Percentiles rank a stretch among this genome's conserved stretches.
These are phyloP conservation scores for Aspergillus incahuasiensis DNA, from an alignment of 495 filamentous ascomycete genomes.

Conservation along the genomic window DNA sequence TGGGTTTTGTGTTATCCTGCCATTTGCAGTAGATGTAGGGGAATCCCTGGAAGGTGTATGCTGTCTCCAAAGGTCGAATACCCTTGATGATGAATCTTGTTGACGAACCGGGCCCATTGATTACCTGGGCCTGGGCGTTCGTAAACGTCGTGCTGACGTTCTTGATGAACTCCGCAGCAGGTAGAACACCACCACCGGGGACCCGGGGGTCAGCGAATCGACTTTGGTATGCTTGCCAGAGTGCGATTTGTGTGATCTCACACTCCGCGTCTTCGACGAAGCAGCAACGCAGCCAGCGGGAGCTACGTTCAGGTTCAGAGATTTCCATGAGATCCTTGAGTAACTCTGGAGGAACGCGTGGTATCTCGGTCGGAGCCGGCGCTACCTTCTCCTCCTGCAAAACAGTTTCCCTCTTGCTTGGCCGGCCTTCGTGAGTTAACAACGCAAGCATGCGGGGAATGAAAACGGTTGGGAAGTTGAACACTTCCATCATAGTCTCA, in stretches of 20 bases:
- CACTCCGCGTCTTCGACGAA: constrained; percentile 79
- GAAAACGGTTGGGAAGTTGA: constrained; percentile 60
- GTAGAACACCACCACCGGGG: constrained; percentile 58
- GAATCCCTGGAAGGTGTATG: constrained; percentile 63
- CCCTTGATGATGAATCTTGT: constrained; percentile 90
- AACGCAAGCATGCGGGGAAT: constrained; percentile 73
- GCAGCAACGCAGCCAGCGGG: constrained; percentile 64
- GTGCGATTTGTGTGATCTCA: constrained; percentile 89
- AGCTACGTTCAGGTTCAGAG: constrained; percentile 83
- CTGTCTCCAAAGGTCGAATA: constrained; percentile 70
- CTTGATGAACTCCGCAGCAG: constrained; percentile 93
- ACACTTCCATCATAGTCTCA: constrained; percentile 56
- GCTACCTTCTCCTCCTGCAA: constrained; percentile 44
- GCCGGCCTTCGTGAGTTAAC: constrained; percentile 59
- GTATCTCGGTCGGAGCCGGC: constrained; percentile 58
- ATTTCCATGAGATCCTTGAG: constrained; percentile 67
- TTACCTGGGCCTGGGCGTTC: constrained; percentile 77
- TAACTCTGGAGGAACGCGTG: constrained; percentile 67
- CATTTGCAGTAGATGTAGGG: constrained; percentile 55
- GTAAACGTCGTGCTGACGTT: constrained; percentile 80
- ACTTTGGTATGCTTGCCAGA: constrained; percentile 94
- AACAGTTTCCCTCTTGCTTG: constrained; percentile 37
- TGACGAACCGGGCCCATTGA: constrained; percentile 50
- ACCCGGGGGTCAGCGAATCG: constrained; percentile 58
- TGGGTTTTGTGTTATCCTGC: constrained; percentile 40